Evolutionary conservation across 805 yeast genomes (phyloP).

Genomic region (Metschnikowia noctiluminum): DNA sequence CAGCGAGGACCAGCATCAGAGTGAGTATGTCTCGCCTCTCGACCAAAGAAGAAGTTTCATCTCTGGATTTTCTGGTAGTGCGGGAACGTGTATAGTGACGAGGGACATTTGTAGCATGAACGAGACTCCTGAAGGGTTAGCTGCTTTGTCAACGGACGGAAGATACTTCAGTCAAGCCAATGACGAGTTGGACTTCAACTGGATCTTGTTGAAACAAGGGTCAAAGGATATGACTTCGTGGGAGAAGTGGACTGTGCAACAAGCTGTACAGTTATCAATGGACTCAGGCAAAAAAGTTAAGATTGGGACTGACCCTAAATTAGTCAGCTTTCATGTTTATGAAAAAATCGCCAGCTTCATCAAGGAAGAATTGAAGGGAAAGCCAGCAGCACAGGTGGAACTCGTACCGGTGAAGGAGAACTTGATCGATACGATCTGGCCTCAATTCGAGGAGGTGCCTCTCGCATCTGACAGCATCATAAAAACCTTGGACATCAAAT

Average conservation of each 20-base stretch:
- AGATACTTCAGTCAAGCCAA: conserved; percentile 58
- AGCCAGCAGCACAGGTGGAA: conserved; percentile 34
- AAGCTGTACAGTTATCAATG: conserved; percentile 47
- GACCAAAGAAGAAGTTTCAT: conserved; percentile 84
- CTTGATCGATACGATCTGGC: conserved; percentile 76
- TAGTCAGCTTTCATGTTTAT: conserved; percentile 38
- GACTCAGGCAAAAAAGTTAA: conserved; percentile 41
- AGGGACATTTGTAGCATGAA: conserved; percentile 51
- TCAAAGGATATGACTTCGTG: conserved; percentile 48
- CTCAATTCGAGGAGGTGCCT: conserved; percentile 61
- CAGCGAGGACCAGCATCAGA: conserved; percentile 90
- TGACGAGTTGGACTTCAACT: conserved; percentile 57
- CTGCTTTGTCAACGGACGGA: conserved; percentile 59
- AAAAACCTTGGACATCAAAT: conserved; percentile 47
- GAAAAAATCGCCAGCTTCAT: conserved; percentile 32
- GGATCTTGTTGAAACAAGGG: conserved; percentile 55
- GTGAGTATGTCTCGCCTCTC: conserved; percentile 78
- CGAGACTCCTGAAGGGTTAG: conserved; percentile 50
- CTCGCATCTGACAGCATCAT: conserved; percentile 47
- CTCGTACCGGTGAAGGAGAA: conserved; percentile 52
- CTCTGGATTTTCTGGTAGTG: conserved; percentile 88
- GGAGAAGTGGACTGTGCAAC: conserved; percentile 55
- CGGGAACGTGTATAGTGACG: conserved; percentile 88
- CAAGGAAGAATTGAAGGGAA: conserved; percentile 21
- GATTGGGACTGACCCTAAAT: conserved; percentile 50